A percentile compares a stretch with the other conserved stretches of the same genome.
Evolutionary conservation across 1,139 yeast species (phyloP).

Genomic region (Candida albicans): DNA sequence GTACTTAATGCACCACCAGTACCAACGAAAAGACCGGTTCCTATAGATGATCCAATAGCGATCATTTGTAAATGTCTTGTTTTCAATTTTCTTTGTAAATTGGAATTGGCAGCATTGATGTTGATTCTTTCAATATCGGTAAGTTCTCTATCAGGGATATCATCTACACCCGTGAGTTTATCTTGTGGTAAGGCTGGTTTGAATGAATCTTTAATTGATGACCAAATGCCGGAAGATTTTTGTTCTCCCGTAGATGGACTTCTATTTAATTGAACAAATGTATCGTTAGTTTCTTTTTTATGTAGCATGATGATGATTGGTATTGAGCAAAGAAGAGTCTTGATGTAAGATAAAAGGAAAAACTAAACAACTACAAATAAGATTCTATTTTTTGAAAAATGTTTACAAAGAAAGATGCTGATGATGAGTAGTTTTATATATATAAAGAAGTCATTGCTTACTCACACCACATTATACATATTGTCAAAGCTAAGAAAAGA

Average conservation of each 20-base stretch:
- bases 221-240: conserved; percentile 19
- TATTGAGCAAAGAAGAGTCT: too few relatives aligned
- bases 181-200: conserved; percentile 28
- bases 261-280: not conserved
- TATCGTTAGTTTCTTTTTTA: conserved; percentile 5
- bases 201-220: conserved; percentile 34
- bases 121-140: conserved; percentile 40
- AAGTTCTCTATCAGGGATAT: conserved; percentile 20
- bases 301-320: conserved; percentile 3
- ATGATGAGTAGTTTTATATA: not conserved
- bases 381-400: too few relatives aligned
- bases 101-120: conserved; percentile 39
- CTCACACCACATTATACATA: too few relatives aligned
- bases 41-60: conserved; percentile 83
- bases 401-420: not conserved
- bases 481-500: too few relatives aligned
- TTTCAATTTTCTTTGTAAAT: conserved; percentile 35
- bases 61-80: conserved; percentile 56
- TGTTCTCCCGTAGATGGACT: not conserved
- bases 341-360: not conserved
- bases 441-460: too few relatives aligned
- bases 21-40: conserved; percentile 46
- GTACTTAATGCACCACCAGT: conserved; percentile 38
- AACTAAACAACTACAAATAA: not conserved
- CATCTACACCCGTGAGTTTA: conserved; percentile 12